Evolutionary conservation across 2,329 filamentous ascomycete species (phyloP).

Genomic region (Aspergillus sp.): DNA sequence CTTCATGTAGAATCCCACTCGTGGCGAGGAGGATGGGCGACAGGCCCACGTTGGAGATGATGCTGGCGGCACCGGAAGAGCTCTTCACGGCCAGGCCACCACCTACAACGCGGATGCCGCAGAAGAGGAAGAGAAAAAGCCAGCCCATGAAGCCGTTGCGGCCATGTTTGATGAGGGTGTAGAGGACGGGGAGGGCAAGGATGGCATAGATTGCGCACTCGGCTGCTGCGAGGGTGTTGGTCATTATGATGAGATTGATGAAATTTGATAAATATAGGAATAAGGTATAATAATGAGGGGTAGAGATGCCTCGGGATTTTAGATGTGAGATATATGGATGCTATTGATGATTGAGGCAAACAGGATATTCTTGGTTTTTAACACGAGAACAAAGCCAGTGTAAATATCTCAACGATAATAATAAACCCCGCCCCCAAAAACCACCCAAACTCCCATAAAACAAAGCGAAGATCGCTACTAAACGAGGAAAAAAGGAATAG

Average conservation of each 20-base stretch:
- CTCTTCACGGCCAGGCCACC: conserved; percentile 11
- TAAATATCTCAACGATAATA: no score
- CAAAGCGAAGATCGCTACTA: no score
- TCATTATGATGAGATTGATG: not conserved
- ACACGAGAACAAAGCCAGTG: no score
- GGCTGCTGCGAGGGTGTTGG: not conserved
- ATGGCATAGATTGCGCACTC: conserved; percentile 29
- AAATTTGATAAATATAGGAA: no score
- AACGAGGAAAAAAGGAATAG: no score
- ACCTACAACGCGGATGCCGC: conserved; percentile 32
- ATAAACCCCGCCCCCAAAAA: no score
- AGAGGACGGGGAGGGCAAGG: conserved; percentile 25
- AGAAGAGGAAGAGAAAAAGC: conserved; percentile 36
- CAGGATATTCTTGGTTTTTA: no score
- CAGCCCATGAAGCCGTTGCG: conserved; percentile 33
- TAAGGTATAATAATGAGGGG: no score
- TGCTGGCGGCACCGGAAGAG: conserved; percentile 20
- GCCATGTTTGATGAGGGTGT: conserved; percentile 31
- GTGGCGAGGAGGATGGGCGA: conserved; percentile 30
- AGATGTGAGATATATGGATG: no score
- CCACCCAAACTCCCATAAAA: no score
- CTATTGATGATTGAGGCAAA: no score
- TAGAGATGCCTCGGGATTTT: no score
- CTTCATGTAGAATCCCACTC: conserved; percentile 32
- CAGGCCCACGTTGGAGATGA: conserved; percentile 36